Conservation (phyloP, 2,329 filamentous ascomycete species). For the Scleromitrula shiraiana region DNA sequence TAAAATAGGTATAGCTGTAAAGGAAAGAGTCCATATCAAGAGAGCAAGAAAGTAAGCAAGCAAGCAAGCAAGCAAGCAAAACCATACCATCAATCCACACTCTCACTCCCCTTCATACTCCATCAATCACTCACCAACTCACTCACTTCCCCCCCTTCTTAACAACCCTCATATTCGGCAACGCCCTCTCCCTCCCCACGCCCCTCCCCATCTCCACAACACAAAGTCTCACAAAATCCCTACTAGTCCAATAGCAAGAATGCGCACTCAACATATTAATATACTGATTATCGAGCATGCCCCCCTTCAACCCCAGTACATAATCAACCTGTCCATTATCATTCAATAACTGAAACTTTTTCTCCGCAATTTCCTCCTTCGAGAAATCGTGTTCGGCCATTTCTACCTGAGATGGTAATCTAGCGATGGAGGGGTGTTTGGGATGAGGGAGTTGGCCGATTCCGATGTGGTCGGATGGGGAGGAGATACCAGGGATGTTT, state of each 20-base stretch:
- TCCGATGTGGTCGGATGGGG: slow-evolving; percentile 29
- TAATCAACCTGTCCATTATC: slow-evolving; percentile 96
- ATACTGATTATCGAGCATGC: slow-evolving; percentile 89
- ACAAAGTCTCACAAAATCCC: slow-evolving; percentile 82
- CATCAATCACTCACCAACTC: too few species aligned
- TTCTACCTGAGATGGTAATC: slow-evolving; percentile 64
- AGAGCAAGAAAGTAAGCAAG: too few species aligned
- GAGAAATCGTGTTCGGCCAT: slow-evolving; percentile 94
- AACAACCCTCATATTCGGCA: slow-evolving; percentile 50
- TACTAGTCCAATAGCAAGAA: slow-evolving; percentile 84
- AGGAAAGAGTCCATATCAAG: too few species aligned
- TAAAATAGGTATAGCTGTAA: too few species aligned
- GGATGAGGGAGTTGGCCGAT: slow-evolving; percentile 30
- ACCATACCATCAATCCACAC: not conserved
- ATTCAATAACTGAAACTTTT: slow-evolving; percentile 78
- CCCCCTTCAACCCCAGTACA: slow-evolving; percentile 74
- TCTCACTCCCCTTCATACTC: not conserved
- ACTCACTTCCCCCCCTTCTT: slow-evolving; percentile 36
- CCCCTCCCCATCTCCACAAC: slow-evolving; percentile 78
- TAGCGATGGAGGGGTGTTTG: slow-evolving; percentile 32
- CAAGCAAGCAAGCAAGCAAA: not conserved
- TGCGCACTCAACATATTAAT: slow-evolving; percentile 95
- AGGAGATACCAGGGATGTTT: slow-evolving; percentile 49
- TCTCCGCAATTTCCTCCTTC: slow-evolving; percentile 85
- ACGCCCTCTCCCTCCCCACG: slow-evolving; percentile 53